A percentile compares a stretch with the other conserved stretches of the same genome.
phyloP scores from a whole-genome alignment of 1,139 yeast genomes.

The Kodamaea arcana region DNA sequence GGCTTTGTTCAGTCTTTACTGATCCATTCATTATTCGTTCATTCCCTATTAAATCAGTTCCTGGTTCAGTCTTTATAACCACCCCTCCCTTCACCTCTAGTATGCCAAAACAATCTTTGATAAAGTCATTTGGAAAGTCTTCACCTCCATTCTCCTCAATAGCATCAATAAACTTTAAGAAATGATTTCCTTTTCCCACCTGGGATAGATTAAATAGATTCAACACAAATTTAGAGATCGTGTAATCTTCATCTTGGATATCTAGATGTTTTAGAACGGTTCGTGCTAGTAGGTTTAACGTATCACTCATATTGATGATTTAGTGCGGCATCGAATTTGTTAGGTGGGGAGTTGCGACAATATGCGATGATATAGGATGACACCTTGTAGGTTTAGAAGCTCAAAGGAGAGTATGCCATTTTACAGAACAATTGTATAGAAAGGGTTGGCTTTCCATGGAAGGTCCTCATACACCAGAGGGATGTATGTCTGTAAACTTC shows the following conservation, averaged over 20 bases:
- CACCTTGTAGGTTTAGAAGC: too few relatives aligned
- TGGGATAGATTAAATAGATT: conserved; percentile 37
- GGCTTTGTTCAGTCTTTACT: too few relatives aligned
- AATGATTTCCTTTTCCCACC: conserved; percentile 4
- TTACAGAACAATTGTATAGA: too few relatives aligned
- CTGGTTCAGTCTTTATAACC: conserved; percentile 2
- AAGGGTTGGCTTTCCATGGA: too few relatives aligned
- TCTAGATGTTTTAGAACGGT: conserved; percentile 9
- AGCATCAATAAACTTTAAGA: conserved; percentile 36
- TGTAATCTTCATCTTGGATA: conserved; percentile 33
- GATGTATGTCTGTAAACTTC: too few relatives aligned
- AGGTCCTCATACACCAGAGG: too few relatives aligned
- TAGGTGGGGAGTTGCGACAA: too few relatives aligned
- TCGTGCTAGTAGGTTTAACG: background rate
- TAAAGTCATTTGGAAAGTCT: conserved; percentile 45
- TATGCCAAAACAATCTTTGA: conserved; percentile 31
- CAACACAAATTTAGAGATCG: conserved; percentile 56
- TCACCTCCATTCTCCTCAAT: conserved; percentile 62
- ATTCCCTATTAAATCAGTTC: background rate
- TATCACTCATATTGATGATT: background rate
- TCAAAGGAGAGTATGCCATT: too few relatives aligned
- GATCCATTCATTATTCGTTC: too few relatives aligned
- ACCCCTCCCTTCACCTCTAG: conserved; percentile 2
- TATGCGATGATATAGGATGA: too few relatives aligned
- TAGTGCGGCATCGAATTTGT: too few relatives aligned